Percentiles rank a stretch among this genome's conserved stretches.
Conservation (phyloP, 129 eudicot genomes). For the Silybum marianum region DNA sequence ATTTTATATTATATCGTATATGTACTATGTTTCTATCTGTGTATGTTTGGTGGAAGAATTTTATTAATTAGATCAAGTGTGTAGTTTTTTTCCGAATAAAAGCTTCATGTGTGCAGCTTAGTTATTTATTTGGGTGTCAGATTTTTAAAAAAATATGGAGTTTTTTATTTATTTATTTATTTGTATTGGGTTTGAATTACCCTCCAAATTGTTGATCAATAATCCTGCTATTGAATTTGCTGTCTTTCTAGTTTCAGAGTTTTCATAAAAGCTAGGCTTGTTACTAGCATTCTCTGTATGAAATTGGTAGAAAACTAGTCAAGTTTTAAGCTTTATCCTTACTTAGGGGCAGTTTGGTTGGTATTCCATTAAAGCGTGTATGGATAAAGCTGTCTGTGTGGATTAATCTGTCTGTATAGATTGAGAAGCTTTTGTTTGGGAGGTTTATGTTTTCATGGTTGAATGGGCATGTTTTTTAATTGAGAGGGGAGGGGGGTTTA, state of each 20-base stretch:
- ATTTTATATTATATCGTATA: background rate
- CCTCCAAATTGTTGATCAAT: conserved; percentile 18
- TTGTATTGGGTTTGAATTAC: conserved; percentile 25
- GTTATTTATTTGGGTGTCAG: conserved; percentile 21
- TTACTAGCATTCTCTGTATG: background rate
- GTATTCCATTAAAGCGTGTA: too few species aligned
- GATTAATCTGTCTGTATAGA: too few species aligned
- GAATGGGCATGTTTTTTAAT: too few species aligned
- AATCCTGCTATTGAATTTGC: conserved; percentile 16
- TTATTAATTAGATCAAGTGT: conserved; percentile 15
- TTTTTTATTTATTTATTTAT: conserved; percentile 7
- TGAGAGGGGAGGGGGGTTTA: too few species aligned
- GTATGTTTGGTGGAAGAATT: conserved; percentile 22
- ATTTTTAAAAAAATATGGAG: background rate
- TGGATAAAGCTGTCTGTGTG: too few species aligned
- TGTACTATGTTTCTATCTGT: conserved; percentile 8
- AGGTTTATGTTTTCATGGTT: too few species aligned
- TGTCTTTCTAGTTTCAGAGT: conserved; percentile 2
- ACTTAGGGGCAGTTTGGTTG: too few species aligned
- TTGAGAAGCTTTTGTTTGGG: too few species aligned
- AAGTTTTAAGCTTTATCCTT: background rate
- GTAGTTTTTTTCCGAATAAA: conserved; percentile 28
- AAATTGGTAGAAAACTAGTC: background rate
- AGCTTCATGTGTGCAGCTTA: conserved; percentile 36
- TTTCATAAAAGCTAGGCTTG: background rate